A percentile compares a stretch with the other conserved stretches of the same genome.
These are phyloP conservation scores for Aspergillus carlsbadensis DNA, from an alignment of 495 filamentous ascomycete species.

Conservation along the genomic window DNA sequence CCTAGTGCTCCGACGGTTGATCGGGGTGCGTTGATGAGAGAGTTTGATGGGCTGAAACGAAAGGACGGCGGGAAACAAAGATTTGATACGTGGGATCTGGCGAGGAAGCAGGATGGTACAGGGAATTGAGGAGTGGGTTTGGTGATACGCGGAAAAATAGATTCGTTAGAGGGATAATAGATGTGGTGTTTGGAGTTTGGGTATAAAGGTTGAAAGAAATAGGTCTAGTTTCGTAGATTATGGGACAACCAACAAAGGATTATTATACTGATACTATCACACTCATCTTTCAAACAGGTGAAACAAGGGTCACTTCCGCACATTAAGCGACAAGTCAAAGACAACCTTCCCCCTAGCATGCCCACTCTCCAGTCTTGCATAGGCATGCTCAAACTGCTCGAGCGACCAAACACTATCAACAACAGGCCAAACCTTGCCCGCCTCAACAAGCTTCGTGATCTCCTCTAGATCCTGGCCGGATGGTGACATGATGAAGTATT, in stretches of 20 bases:
- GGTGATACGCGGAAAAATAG: too few species aligned
- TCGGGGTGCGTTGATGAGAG: constrained; percentile 1
- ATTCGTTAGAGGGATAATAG: too few species aligned
- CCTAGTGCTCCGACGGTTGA: not conserved
- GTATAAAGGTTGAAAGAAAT: too few species aligned
- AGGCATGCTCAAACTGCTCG: constrained; percentile 45
- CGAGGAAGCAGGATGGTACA: not conserved
- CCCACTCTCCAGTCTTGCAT: constrained; percentile 43
- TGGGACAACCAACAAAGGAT: too few species aligned
- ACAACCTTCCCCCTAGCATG: constrained; percentile 44
- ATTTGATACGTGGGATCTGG: constrained; percentile 12
- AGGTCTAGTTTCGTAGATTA: too few species aligned
- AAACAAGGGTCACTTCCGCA: not conserved
- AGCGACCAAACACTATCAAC: constrained; percentile 51
- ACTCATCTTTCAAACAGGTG: too few species aligned
- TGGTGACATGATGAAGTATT: constrained; percentile 48
- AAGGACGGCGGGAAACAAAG: not conserved
- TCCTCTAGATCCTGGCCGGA: constrained; percentile 38
- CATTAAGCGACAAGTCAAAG: constrained; percentile 28
- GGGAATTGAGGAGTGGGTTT: too few species aligned
- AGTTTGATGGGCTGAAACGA: not conserved
- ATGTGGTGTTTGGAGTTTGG: too few species aligned
- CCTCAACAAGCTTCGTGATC: constrained; percentile 43
- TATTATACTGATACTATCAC: too few species aligned
- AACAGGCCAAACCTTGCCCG: constrained; percentile 33